Conservation (phyloP, 2,329 filamentous ascomycete species). For the Clathrospora elynae region DNA sequence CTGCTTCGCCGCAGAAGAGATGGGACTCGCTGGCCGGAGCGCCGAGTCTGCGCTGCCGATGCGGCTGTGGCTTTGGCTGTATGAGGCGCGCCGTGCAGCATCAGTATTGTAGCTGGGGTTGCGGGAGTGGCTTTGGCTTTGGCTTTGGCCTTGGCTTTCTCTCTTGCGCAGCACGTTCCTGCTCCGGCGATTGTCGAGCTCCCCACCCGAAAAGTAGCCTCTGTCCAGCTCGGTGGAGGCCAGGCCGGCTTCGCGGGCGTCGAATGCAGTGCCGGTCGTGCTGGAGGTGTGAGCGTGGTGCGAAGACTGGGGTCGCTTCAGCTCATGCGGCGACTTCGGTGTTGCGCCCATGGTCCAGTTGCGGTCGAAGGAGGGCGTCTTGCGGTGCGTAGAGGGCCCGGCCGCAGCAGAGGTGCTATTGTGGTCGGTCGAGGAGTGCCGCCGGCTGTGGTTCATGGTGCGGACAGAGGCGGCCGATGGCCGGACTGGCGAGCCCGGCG, state of each 20-base stretch:
- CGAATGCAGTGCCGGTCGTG: slow-evolving; percentile 35
- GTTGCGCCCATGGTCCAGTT: slow-evolving; percentile 60
- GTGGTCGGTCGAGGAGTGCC: slow-evolving; percentile 86
- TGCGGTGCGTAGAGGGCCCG: slow-evolving; percentile 54
- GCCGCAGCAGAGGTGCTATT: slow-evolving; percentile 50
- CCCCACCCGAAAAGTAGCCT: slow-evolving; percentile 91
- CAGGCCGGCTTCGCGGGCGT: slow-evolving; percentile 38
- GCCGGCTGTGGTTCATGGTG: slow-evolving; percentile 80
- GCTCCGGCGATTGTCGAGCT: slow-evolving; percentile 72
- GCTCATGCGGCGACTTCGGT: slow-evolving; percentile 36
- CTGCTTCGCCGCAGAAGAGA: slow-evolving; percentile 67
- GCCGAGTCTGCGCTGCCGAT: slow-evolving; percentile 80
- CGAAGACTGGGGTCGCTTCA: slow-evolving; percentile 41
- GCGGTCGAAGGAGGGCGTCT: slow-evolving; percentile 64
- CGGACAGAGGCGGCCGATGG: slow-evolving; percentile 83
- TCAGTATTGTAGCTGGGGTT: slow-evolving; percentile 74
- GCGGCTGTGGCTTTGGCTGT: slow-evolving; percentile 71
- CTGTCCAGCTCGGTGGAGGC: slow-evolving; percentile 69
- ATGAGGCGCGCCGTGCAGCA: slow-evolving; percentile 62
- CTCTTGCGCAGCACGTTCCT: slow-evolving; percentile 79
- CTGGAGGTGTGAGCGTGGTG: slow-evolving; percentile 41
- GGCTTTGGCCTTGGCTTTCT: no score
- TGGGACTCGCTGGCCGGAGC: slow-evolving; percentile 58
- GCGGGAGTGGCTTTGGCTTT: slow-evolving; percentile 65
- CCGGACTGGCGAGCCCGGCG: slow-evolving; percentile 52